Evolutionary conservation across 2,329 filamentous ascomycete genomes (phyloP), one percentile per base, ranked within the genome.

Genomic region (Ophiostoma fasciatum): DNA sequence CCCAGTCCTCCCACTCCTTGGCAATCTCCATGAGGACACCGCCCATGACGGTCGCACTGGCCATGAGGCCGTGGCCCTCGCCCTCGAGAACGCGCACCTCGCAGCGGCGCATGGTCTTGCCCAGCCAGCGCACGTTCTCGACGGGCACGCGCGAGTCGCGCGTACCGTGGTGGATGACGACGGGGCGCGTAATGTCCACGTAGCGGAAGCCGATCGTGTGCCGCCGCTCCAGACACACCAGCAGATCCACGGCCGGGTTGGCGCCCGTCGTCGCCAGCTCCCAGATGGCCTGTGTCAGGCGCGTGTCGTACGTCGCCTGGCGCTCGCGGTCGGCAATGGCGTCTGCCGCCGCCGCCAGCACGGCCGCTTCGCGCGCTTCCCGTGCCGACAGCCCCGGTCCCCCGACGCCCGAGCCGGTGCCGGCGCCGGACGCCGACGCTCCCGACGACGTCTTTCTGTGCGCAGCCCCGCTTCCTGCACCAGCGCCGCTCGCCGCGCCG

Each of bases 181-280:
- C 82, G 0, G 83, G 74, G 8, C 85, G 74, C 6, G 81, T 92
- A 46, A 98, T 94, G 52, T 98, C 90, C 14, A 94, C 88, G 52
- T 98, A 98, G 33, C 87, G 76, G 60, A 98, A 98, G 0, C 90
- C 90, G 48, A 98, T 94, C 0, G 82, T 77, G 49, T 93, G 84
- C 20, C 82, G 73, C 17, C 90, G 75, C 56, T 98, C 90, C 2
- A 98, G 66, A 52, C 90, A 98, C 6, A 94, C 82, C 1, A 98
- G 64, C 14, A 98, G 62, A 55, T 98, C 90, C 0, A 93, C 83
- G 1, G 90, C 88, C 0, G 90, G 90, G 52, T 98, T 96, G 2
- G 87, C 85, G 33, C 87, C 81, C 1, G 78, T 79, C 0, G 88
- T 96, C 1, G 90, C 85, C 14, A 92, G 68, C 41, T 88, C 80